Evolutionary conservation across 805 yeast genomes (phyloP), one percentile per base, ranked within the genome.

Genomic region (Lachancea kluyveri): DNA sequence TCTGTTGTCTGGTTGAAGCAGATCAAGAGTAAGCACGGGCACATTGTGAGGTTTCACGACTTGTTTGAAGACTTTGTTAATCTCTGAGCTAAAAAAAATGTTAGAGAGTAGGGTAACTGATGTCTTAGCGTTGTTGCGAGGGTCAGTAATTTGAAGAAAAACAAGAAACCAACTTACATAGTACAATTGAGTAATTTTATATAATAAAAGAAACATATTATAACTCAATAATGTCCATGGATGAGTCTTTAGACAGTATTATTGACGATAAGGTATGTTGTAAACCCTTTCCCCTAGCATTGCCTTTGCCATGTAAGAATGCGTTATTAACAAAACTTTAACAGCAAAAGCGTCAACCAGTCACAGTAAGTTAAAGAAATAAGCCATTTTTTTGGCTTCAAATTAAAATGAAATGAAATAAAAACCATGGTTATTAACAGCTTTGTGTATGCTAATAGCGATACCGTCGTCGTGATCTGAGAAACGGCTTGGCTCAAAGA

Each of bases 381-480:
- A n/a, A n/a, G n/a, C n/a, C n/a, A n/a, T n/a, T n/a, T n/a, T n/a
- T n/a, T n/a, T n/a, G n/a, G n/a, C n/a, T n/a, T n/a, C 31, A 15
- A 27, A 8, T 22, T 11, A n/a, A 14, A n/a, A 20, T 7, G 16
- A 19, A 20, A 7, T 13, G 21, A 26, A 18, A 10, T 15, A 16
- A 6, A 8, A 26, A 9, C 12, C 21, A 18, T 16, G 12, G 9
- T 11, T 28, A 33, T 33, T 28, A 29, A 33, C 33, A 23, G 24
- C 18, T 8, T 12, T 10, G 21, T 20, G 7, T 28, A n/a, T n/a
- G n/a, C n/a, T n/a, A n/a, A n/a, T n/a, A 48, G 54, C 46, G 38
- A 30, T 55, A 54, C 35, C 59, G 59, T 40, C 52, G 56, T 26
- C 49, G 61, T 33, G 60, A 56, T 37, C 36, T 53, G 28, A 52